Base-by-base conservation (phyloP, 768 basidiomycete genomes). In the Nidularia pulvinata region DNA sequence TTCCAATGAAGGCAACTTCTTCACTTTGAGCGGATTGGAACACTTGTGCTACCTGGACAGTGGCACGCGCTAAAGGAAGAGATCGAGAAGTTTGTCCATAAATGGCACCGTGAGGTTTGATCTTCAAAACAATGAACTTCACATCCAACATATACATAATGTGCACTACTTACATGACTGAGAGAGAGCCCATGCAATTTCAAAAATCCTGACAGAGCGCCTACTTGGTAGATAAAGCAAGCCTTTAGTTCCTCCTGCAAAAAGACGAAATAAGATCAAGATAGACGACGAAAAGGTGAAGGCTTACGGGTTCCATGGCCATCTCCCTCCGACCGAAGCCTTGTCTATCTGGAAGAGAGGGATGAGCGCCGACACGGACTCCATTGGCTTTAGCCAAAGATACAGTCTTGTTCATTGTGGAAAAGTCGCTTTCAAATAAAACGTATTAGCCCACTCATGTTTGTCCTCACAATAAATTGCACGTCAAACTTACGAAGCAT, bases 311-410 rank as follows among this genome's bases (percentile, higher is more conserved):
- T 51, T 79, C 77, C 53, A 87, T 78, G 0, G 72, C 74, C 82
- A 89, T 83, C 58, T 87, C 85, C 33, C 85, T 71, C 16, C 86
- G 66, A 4, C 86, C 86, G 53, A 88, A 88, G 0, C 85, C 85
- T 60, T 85, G 85, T 16, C 76, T 63, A 63, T 88, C 85, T 9
- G 75, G 86, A 25, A 86, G 75, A 19, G 81, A 84, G 1, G 86
- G 86, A 58, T 88, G 87, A 6, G 86, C 87, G 0, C 88, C 86
- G n/a, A 85, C 75, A 30, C 71, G 67, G 32, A 88, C 84, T 19
- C 72, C 71, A 60, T 85, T 71, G 35, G 66, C 59, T 58, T 85
- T 86, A 2, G 86, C 86, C 4, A 84, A 70, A 1, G 56, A 53
- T 2, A 87, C 84, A 0, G 86, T 88, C 61, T 78, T 71, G 56